Evolutionary conservation across 2,329 filamentous ascomycete genomes (phyloP).

Genomic region (Fusarium avenaceum): DNA sequence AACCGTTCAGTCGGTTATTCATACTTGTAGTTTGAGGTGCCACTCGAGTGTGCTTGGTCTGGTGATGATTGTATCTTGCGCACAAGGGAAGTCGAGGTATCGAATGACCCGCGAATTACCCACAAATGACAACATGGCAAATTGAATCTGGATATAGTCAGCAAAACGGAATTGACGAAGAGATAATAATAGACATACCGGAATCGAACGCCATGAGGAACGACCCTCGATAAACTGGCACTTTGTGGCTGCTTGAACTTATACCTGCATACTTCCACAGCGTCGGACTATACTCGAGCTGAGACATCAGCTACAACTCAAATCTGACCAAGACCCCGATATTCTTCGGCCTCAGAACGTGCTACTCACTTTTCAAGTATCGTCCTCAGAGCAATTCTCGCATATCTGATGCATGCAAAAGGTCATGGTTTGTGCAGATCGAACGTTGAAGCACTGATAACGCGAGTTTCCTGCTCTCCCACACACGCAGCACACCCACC

Average conservation of each 20-base stretch:
- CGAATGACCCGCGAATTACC: neutral
- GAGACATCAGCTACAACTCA: constrained; percentile 27
- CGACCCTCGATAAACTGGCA: neutral
- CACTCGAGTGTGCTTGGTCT: constrained; percentile 7
- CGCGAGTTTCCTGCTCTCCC: constrained; percentile 61
- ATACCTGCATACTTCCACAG: constrained; percentile 23
- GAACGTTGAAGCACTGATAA: constrained; percentile 61
- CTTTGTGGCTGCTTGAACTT: constrained; percentile 20
- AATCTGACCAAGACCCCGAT: constrained; percentile 26
- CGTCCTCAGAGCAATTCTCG: constrained; percentile 54
- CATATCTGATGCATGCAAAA: constrained; percentile 67
- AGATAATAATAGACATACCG: constrained; percentile 28
- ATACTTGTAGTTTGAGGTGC: constrained; percentile 15
- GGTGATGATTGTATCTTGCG: constrained; percentile 1
- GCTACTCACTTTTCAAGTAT: constrained; percentile 6
- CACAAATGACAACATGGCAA: constrained; percentile 15
- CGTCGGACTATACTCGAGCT: constrained; percentile 29
- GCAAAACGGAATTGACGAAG: constrained; percentile 6
- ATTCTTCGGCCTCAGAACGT: constrained; percentile 28
- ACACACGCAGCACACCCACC: constrained; percentile 66
- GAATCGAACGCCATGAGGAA: constrained; percentile 23
- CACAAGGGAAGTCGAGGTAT: neutral
- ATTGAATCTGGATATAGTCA: constrained; percentile 25
- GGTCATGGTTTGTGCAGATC: constrained; percentile 61
- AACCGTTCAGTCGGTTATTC: constrained; percentile 22